Conservation (phyloP, 1,284 basidiomycete species). For the Lignosus rhinocerotis region DNA sequence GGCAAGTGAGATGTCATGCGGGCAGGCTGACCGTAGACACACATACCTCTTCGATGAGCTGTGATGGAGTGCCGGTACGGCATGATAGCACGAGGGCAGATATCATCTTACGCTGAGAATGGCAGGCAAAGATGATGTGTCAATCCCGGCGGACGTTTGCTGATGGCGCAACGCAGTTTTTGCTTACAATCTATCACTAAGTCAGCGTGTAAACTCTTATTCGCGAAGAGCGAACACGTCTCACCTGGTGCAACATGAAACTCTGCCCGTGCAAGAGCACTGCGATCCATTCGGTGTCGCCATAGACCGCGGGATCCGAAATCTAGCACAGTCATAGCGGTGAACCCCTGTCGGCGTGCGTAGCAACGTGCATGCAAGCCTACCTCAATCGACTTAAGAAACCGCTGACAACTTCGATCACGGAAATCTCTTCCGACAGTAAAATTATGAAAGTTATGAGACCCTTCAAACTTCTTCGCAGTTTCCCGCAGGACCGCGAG, state of each 20-base stretch:
- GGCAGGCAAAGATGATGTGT: background rate
- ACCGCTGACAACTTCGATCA: slow-evolving; percentile 80
- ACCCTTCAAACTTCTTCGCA: slow-evolving; percentile 73
- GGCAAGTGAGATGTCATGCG: background rate
- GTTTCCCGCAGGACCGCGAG: slow-evolving; percentile 58
- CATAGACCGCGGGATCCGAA: slow-evolving; percentile 79
- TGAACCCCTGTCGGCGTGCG: background rate
- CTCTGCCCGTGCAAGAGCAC: slow-evolving; percentile 95
- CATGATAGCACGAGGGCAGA: slow-evolving; percentile 79
- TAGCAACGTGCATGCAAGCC: slow-evolving; percentile 21
- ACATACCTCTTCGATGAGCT: slow-evolving; percentile 71
- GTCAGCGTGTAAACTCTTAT: background rate
- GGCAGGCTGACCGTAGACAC: background rate
- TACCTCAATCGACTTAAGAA: slow-evolving; percentile 86
- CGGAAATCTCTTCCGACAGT: slow-evolving; percentile 87
- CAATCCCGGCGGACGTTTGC: background rate
- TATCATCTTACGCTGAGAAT: slow-evolving; percentile 95
- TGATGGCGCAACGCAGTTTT: too few relatives aligned
- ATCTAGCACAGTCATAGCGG: slow-evolving; percentile 45
- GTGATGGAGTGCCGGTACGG: slow-evolving; percentile 73
- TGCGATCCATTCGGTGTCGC: slow-evolving; percentile 94
- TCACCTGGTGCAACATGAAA: slow-evolving; percentile 97
- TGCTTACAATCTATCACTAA: slow-evolving; percentile 31
- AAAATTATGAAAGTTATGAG: slow-evolving; percentile 97
- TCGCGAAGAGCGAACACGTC: slow-evolving; percentile 6